A percentile compares a stretch with the other conserved stretches of the same genome.
Evolutionary conservation across 2,329 filamentous ascomycete genomes (phyloP).

Genomic region (Trichophyton mentagrophytes): DNA sequence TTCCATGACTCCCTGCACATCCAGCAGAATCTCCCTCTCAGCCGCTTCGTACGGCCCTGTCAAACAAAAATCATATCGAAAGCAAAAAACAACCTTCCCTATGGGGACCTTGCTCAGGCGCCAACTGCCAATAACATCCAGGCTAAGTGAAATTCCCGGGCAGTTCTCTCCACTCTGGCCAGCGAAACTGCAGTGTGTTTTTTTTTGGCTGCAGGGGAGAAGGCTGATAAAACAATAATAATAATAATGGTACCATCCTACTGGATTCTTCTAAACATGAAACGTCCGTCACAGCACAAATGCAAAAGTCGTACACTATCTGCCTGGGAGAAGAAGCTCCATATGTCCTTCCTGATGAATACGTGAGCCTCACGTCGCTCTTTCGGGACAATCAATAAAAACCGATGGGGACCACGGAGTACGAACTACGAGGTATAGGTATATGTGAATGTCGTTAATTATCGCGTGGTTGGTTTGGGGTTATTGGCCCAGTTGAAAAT

Average conservation of each 20-base stretch:
- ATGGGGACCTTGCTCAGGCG: not conserved
- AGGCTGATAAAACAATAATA: not conserved
- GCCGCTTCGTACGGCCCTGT: slow-evolving; percentile 1
- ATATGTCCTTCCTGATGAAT: not conserved
- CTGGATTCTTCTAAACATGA: not conserved
- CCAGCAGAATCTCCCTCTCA: not conserved
- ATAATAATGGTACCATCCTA: not conserved
- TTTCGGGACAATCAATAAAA: no score
- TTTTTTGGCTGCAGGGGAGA: not conserved
- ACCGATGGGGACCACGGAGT: no score
- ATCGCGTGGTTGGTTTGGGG: not conserved
- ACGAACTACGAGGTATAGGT: not conserved
- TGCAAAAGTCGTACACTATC: no score
- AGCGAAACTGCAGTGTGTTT: not conserved
- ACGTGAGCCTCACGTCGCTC: not conserved
- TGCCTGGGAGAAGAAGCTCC: not conserved
- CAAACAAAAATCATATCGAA: not conserved
- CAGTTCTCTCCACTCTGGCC: not conserved
- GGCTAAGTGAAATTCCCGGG: not conserved
- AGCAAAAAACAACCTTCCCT: not conserved
- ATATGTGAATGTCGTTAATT: not conserved
- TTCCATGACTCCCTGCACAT: not conserved
- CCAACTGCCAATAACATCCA: not conserved
- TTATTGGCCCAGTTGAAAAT: not conserved
- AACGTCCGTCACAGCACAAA: no score